These are phyloP conservation scores for Globisporangium cystogenes DNA, from an alignment of 352 stramenopile genomes.

Conservation along the genomic window DNA sequence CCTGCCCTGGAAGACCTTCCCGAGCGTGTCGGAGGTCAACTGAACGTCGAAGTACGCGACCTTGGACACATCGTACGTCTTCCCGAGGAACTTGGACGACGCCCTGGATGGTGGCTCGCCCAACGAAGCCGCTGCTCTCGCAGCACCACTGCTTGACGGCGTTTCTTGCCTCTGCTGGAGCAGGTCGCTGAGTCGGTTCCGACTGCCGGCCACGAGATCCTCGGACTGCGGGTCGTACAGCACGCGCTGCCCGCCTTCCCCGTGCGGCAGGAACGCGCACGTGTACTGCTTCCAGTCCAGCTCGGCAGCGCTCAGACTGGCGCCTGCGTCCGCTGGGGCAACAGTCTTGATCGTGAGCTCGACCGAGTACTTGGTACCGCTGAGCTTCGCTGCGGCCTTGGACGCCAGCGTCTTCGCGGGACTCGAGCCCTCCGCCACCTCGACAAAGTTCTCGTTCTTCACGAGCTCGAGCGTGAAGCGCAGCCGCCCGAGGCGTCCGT, in stretches of 20 bases:
- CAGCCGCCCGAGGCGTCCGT: conserved; percentile 52
- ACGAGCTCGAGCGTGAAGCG: conserved; percentile 43
- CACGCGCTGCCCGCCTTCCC: conserved; percentile 35
- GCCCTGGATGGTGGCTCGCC: not conserved
- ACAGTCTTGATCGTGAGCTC: conserved; percentile 35
- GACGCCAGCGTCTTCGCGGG: conserved; percentile 7
- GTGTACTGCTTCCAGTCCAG: conserved; percentile 35
- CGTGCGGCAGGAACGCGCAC: conserved; percentile 42
- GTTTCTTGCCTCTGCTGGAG: conserved; percentile 6
- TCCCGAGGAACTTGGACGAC: conserved; percentile 32
- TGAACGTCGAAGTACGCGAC: conserved; percentile 55
- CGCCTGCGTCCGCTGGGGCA: conserved; percentile 1
- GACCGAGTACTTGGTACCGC: conserved; percentile 42
- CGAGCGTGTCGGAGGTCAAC: conserved; percentile 24
- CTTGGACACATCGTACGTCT: conserved; percentile 49
- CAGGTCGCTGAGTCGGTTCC: conserved; percentile 25
- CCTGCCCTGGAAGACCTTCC: conserved; percentile 30
- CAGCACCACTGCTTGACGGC: not conserved
- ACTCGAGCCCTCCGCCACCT: conserved; percentile 15
- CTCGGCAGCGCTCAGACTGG: not conserved
- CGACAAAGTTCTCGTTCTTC: conserved; percentile 57
- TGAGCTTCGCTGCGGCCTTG: conserved; percentile 3
- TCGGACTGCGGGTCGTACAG: conserved; percentile 41
- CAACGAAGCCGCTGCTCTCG: not conserved
- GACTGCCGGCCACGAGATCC: conserved; percentile 32